Percentiles rank a stretch among this genome's conserved stretches.
These are phyloP conservation scores for Coemansia guatemalensis DNA, from an alignment of 192 early-diverging fungal species.

Conservation along the genomic window DNA sequence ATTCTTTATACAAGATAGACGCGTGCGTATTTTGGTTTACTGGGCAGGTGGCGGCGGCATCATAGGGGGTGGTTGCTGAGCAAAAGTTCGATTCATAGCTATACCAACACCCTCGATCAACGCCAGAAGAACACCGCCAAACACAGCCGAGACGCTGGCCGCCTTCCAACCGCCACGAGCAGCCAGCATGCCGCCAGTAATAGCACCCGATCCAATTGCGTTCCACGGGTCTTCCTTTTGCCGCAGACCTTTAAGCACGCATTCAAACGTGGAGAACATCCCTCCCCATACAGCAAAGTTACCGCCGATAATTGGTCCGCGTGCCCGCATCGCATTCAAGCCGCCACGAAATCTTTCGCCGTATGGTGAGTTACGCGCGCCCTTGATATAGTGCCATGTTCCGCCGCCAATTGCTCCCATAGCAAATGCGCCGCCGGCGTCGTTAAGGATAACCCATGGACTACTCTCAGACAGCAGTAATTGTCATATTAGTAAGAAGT, in stretches of 20 bases:
- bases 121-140: slow-evolving; percentile 91
- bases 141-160: slow-evolving; percentile 80
- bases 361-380: slow-evolving; percentile 96
- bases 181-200: slow-evolving; percentile 94
- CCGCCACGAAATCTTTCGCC: slow-evolving; percentile 90
- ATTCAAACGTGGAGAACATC: slow-evolving; percentile 97
- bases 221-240: slow-evolving; percentile 99
- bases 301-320: slow-evolving; percentile 92
- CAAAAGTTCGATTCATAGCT: slow-evolving; percentile 67
- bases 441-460: slow-evolving; percentile 85
- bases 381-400: slow-evolving; percentile 97
- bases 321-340: slow-evolving; percentile 84
- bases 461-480: slow-evolving; percentile 28
- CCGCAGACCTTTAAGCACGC: slow-evolving; percentile 86
- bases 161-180: slow-evolving; percentile 76
- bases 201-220: slow-evolving; percentile 88
- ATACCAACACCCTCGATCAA: slow-evolving; percentile 95
- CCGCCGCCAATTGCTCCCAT: slow-evolving; percentile 97
- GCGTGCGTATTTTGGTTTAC: slow-evolving; percentile 11
- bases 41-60: slow-evolving; percentile 38
- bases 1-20: background rate
- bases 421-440: slow-evolving; percentile 84
- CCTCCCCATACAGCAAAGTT: slow-evolving; percentile 99
- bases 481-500: background rate
- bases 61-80: slow-evolving; percentile 60